Conservation (phyloP, 1,284 basidiomycete genomes). For the Neotropicomus parvogracilis region DNA sequence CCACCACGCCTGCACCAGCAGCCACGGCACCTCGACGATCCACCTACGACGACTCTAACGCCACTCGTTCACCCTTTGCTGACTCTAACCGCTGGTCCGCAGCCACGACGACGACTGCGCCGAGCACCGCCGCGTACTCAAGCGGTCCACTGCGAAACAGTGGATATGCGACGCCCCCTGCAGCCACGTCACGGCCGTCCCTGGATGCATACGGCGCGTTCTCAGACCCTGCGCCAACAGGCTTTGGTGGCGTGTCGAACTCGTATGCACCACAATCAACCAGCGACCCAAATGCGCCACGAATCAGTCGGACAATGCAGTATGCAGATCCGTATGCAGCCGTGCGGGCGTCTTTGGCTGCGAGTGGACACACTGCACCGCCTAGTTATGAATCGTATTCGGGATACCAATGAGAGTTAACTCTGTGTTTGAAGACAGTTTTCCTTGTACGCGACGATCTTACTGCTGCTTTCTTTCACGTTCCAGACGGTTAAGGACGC, state of each 20-base stretch:
- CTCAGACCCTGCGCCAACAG: conserved; percentile 73
- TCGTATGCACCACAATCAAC: conserved; percentile 32
- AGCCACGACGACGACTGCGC: conserved; percentile 31
- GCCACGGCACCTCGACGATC: conserved; percentile 26
- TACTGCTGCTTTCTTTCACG: conserved; percentile 5
- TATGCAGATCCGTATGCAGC: conserved; percentile 80
- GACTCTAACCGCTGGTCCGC: conserved; percentile 51
- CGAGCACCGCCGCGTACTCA: conserved; percentile 36
- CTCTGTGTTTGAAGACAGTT: not conserved
- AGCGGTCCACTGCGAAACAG: conserved; percentile 25
- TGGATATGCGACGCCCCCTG: conserved; percentile 30
- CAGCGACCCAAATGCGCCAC: conserved; percentile 42
- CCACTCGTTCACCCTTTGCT: conserved; percentile 47
- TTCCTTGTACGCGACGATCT: conserved; percentile 16
- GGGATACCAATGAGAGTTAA: conserved; percentile 23
- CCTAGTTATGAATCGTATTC: conserved; percentile 51
- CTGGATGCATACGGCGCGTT: conserved; percentile 87
- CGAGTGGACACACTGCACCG: conserved; percentile 32
- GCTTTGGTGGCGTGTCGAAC: conserved; percentile 44
- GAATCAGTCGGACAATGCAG: conserved; percentile 83
- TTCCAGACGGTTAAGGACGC: conserved; percentile 15
- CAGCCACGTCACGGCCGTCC: conserved; percentile 52
- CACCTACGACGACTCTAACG: conserved; percentile 39
- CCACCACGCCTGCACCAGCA: conserved; percentile 37
- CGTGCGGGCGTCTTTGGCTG: conserved; percentile 52